phyloP scores from a whole-genome alignment of 345 rosid species.

The Pugionium cornutum region DNA sequence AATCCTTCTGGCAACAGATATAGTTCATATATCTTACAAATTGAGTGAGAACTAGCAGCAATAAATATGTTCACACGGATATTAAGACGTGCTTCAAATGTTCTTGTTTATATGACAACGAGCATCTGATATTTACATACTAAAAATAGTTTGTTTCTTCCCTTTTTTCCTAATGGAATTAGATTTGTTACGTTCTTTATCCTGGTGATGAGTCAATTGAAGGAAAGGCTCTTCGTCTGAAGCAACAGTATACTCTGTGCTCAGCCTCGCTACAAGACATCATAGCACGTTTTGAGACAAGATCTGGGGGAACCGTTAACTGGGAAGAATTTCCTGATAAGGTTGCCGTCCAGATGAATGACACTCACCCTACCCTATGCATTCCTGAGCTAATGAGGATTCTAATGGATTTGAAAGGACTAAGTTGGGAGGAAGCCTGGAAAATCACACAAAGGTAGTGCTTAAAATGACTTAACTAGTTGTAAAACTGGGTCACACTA shows the following conservation, averaged over 20 bases:
- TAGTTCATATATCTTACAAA: neutral
- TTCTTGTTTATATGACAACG: neutral
- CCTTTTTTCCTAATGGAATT: conserved; percentile 8
- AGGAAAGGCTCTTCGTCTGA: conserved; percentile 76
- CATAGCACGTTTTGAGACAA: conserved; percentile 66
- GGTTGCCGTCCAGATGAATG: conserved; percentile 86
- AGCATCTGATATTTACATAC: neutral
- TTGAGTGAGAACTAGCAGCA: neutral
- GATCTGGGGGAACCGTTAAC: conserved; percentile 55
- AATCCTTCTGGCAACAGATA: too few species aligned
- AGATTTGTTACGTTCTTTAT: conserved; percentile 75
- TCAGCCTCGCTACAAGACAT: conserved; percentile 88
- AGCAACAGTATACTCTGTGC: conserved; percentile 82
- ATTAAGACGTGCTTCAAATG: neutral
- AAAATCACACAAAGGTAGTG: conserved; percentile 67
- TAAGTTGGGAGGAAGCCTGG: conserved; percentile 78
- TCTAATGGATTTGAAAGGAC: conserved; percentile 70
- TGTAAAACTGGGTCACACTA: neutral
- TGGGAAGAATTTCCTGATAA: conserved; percentile 83
- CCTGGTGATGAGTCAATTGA: conserved; percentile 82
- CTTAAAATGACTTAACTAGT: neutral
- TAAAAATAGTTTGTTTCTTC: conserved; percentile 8
- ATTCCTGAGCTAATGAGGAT: conserved; percentile 78
- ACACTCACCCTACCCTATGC: conserved; percentile 80
- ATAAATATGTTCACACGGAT: neutral